phyloP scores from a whole-genome alignment of 2,329 filamentous ascomycete genomes.

The Phoma sp. region DNA sequence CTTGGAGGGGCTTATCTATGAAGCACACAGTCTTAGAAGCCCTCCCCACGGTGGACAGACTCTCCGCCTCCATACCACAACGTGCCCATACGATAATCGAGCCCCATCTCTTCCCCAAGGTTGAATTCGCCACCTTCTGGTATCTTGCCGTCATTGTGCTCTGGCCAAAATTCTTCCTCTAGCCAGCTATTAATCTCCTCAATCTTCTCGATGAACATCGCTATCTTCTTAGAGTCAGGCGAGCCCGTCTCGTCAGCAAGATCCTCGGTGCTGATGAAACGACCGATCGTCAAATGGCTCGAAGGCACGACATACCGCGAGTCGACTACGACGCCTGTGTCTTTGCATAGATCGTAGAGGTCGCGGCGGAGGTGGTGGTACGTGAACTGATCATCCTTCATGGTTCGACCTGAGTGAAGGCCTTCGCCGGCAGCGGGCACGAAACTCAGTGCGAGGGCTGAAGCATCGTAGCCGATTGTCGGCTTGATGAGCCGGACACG shows the following conservation, averaged over 20 bases:
- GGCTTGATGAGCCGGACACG: slow-evolving; percentile 81
- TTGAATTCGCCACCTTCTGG: slow-evolving; percentile 74
- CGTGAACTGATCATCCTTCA: slow-evolving; percentile 70
- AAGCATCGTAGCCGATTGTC: slow-evolving; percentile 80
- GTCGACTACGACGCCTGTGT: slow-evolving; percentile 71
- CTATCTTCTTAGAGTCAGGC: slow-evolving; percentile 61
- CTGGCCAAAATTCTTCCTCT: slow-evolving; percentile 72
- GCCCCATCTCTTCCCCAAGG: slow-evolving; percentile 82
- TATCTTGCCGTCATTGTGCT: slow-evolving; percentile 48
- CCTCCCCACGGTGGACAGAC: slow-evolving; percentile 64
- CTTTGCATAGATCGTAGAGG: slow-evolving; percentile 67
- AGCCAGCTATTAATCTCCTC: slow-evolving; percentile 81
- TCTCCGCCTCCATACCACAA: slow-evolving; percentile 80
- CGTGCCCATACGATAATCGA: slow-evolving; percentile 75
- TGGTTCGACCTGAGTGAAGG: slow-evolving; percentile 40
- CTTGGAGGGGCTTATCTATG: neutral
- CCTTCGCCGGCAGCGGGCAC: slow-evolving; percentile 75
- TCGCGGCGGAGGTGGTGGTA: slow-evolving; percentile 91
- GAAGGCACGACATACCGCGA: slow-evolving; percentile 88
- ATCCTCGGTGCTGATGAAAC: slow-evolving; percentile 75
- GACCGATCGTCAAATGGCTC: slow-evolving; percentile 84
- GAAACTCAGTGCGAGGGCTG: slow-evolving; percentile 86
- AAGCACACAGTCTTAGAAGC: slow-evolving; percentile 43
- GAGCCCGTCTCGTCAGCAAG: slow-evolving; percentile 52
- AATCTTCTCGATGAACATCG: slow-evolving; percentile 70